Conservation (phyloP, 805 yeast species). For the Kodamaea sagamina region DNA sequence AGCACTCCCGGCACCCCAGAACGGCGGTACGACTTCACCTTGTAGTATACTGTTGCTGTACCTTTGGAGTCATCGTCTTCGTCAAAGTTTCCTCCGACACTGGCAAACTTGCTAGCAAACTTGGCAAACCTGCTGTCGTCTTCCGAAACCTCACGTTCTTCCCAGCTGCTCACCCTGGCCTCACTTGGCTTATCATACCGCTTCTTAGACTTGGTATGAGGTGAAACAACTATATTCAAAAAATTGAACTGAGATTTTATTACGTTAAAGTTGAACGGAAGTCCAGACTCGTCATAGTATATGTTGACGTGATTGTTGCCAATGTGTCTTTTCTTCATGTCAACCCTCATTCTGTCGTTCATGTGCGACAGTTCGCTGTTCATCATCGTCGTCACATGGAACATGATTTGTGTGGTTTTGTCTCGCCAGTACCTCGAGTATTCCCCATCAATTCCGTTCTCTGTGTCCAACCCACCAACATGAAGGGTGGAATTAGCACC, state of each 20-base stretch:
- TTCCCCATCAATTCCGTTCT: constrained; percentile 70
- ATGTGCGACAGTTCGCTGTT: constrained; percentile 49
- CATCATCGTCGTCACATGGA: constrained; percentile 84
- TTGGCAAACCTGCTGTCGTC: neutral
- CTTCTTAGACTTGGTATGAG: constrained; percentile 39
- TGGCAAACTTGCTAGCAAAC: constrained; percentile 2
- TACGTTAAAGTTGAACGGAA: constrained; percentile 66
- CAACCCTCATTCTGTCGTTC: constrained; percentile 24
- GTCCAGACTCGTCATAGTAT: constrained; percentile 72
- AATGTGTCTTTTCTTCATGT: constrained; percentile 76
- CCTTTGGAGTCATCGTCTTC: constrained; percentile 1
- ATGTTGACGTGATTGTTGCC: constrained; percentile 85
- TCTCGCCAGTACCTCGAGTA: constrained; percentile 73
- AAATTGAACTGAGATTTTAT: constrained; percentile 81
- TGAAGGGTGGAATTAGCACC: constrained; percentile 50
- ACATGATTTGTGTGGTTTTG: constrained; percentile 68
- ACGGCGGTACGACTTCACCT: constrained; percentile 64
- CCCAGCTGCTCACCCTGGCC: neutral
- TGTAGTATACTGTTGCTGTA: constrained; percentile 40
- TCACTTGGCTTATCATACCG: constrained; percentile 8
- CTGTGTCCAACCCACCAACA: constrained; percentile 80
- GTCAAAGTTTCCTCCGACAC: neutral
- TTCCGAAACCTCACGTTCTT: neutral
- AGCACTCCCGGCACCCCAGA: constrained; percentile 75
- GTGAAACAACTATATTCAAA: constrained; percentile 75